Evolutionary conservation across 2,329 filamentous ascomycete genomes (phyloP).

Genomic region (Fusarium chlamydosporum): DNA sequence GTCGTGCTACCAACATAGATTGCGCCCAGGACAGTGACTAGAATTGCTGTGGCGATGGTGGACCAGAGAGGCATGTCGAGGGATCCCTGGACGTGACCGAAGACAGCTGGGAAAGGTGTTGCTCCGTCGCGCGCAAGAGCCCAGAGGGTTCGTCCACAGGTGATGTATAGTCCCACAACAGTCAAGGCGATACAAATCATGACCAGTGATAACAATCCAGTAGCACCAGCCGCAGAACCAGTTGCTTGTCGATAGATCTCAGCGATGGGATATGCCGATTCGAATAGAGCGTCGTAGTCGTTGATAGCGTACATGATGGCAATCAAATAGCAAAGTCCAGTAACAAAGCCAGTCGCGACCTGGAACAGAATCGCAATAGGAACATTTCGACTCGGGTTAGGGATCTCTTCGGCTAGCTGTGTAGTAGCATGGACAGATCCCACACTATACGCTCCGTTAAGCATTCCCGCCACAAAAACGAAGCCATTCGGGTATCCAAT

Average conservation of each 20-base stretch:
- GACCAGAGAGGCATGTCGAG: constrained; percentile 60
- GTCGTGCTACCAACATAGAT: constrained; percentile 77
- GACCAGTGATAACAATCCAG: constrained; percentile 63
- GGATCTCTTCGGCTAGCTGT: constrained; percentile 76
- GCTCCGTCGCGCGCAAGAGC: constrained; percentile 59
- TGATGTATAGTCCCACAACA: constrained; percentile 57
- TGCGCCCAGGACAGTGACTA: constrained; percentile 68
- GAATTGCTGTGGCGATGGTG: constrained; percentile 62
- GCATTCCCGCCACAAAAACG: constrained; percentile 60
- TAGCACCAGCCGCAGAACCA: constrained; percentile 63
- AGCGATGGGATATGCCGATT: constrained; percentile 72
- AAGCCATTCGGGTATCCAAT: constrained; percentile 60
- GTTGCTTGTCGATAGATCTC: constrained; percentile 75
- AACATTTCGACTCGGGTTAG: constrained; percentile 63
- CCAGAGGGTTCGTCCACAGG: constrained; percentile 59
- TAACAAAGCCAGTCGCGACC: constrained; percentile 65
- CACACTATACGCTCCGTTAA: constrained; percentile 78
- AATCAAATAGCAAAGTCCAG: constrained; percentile 67
- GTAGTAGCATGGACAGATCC: constrained; percentile 76
- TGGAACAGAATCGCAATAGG: constrained; percentile 68
- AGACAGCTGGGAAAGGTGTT: constrained; percentile 51
- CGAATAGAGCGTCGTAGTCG: constrained; percentile 64
- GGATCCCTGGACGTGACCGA: constrained; percentile 52
- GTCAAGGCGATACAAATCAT: constrained; percentile 57
- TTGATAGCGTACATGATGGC: constrained; percentile 72